Percentiles rank a stretch among this genome's conserved stretches.
These are phyloP conservation scores for Microdochium nivale DNA, from an alignment of 2,329 filamentous ascomycete species.

Conservation along the genomic window DNA sequence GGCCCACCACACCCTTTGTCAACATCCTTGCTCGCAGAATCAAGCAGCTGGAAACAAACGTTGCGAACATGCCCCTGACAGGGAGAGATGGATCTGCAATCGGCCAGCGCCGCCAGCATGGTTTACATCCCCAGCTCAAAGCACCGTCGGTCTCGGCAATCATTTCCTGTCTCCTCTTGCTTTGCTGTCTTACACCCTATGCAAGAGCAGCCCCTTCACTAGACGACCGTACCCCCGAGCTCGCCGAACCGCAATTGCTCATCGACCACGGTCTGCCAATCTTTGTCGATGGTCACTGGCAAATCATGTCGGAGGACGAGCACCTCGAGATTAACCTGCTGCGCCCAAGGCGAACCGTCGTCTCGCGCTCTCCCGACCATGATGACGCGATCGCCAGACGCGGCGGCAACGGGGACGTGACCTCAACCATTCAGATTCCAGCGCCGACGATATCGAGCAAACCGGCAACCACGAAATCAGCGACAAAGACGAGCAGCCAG, in stretches of 20 bases:
- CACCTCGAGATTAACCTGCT: constrained; percentile 15
- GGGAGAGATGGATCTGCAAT: not conserved
- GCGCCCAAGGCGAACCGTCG: not conserved
- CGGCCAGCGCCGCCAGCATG: not conserved
- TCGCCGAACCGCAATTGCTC: constrained; percentile 20
- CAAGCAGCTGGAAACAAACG: not conserved
- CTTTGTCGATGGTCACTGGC: constrained; percentile 24
- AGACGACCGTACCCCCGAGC: constrained; percentile 11
- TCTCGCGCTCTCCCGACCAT: not conserved
- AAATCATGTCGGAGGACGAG: constrained; percentile 25
- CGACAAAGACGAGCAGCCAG: not conserved
- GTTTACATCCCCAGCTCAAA: not conserved
- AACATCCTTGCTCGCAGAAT: not conserved
- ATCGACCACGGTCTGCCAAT: constrained; percentile 26
- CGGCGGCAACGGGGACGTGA: constrained; percentile 6
- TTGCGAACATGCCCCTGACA: not conserved
- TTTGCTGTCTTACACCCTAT: constrained; percentile 17
- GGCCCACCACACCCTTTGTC: too few species aligned
- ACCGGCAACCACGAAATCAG: not conserved
- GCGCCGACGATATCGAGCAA: constrained; percentile 17
- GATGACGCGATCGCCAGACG: not conserved
- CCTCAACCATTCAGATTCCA: constrained; percentile 21
- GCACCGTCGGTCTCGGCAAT: not conserved
- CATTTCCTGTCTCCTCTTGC: constrained; percentile 5
- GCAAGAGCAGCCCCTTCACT: constrained; percentile 12